Evolutionary conservation across 1,284 basidiomycete genomes (phyloP).

Genomic region (Athelia psychrophila): DNA sequence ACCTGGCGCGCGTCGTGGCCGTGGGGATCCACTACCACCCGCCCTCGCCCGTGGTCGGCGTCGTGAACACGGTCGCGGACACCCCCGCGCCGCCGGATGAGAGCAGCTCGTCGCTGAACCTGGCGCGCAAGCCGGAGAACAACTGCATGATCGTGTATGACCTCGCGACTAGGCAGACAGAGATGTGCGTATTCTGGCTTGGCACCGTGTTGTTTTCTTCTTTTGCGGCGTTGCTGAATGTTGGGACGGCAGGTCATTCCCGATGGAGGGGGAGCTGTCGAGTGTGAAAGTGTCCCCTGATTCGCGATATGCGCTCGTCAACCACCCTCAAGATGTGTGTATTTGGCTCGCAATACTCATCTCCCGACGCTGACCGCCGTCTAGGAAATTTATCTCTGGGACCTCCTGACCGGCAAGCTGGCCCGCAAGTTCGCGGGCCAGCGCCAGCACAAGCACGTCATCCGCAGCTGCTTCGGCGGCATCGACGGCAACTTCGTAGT

Average conservation of each 20-base stretch:
- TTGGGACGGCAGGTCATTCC: slow-evolving; percentile 49
- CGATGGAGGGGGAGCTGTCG: slow-evolving; percentile 76
- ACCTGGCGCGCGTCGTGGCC: slow-evolving; percentile 80
- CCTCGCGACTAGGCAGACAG: slow-evolving; percentile 57
- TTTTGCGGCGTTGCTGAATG: not conserved
- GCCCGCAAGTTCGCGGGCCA: slow-evolving; percentile 83
- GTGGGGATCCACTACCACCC: slow-evolving; percentile 65
- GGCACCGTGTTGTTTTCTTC: slow-evolving; percentile 9
- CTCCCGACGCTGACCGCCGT: slow-evolving; percentile 7
- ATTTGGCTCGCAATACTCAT: not conserved
- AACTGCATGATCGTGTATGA: slow-evolving; percentile 78
- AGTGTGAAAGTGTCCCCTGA: slow-evolving; percentile 88
- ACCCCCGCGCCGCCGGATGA: slow-evolving; percentile 34
- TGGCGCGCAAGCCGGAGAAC: slow-evolving; percentile 44
- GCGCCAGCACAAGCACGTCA: slow-evolving; percentile 78
- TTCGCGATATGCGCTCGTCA: slow-evolving; percentile 86
- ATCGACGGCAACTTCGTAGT: slow-evolving; percentile 86
- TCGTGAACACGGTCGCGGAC: not conserved
- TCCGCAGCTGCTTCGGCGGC: slow-evolving; percentile 95
- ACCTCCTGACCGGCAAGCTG: slow-evolving; percentile 67
- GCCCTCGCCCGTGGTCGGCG: slow-evolving; percentile 12
- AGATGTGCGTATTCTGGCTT: slow-evolving; percentile 49
- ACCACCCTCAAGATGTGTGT: slow-evolving; percentile 82
- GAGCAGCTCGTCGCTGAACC: slow-evolving; percentile 30
- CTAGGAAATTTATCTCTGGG: slow-evolving; percentile 89